Evolutionary conservation across 176 grass and related monocot species (phyloP), one percentile per base, ranked within the genome.

Genomic region (Oryza glaberrima): DNA sequence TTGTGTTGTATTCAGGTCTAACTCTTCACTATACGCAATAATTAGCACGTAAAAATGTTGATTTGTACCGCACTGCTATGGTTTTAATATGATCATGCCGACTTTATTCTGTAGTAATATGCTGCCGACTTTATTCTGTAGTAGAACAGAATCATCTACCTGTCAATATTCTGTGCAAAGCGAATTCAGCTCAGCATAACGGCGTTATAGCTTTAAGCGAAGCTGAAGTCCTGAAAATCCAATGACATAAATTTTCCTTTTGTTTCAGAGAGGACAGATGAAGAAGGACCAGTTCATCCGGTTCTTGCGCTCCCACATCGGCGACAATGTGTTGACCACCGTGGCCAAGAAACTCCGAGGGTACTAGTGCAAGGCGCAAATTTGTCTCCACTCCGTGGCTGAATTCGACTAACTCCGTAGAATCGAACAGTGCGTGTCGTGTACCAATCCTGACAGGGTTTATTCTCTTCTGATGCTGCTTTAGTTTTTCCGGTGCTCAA

Each of bases 281-380:
- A 88, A 72, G 73, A 98, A 94, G 84, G 83, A 89, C 0, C 66
- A 87, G 6, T 98, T 98, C 87, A 90, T 95, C 48, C 83, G 77
- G 16, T 90, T 77, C 77, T 75, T 98, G 81, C 90, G 93, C 66
- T 36, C 36, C 3, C 65, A 75, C 56, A 65, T 84, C 60, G 96
- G 93, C 23, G 96, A 98, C 76, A 81, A 85, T 30, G 77, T 95
- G 11, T 70, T 98, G 47, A 81, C 66, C 47, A 84, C 88, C 54
- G 85, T 83, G 34, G 87, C 94, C 40, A 89, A 40, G 64, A 98
- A 92, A 70, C 83, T 94, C 11, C 73, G 88, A 70, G 87, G 91
- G 82, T 86, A 85, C 22, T 92, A 71, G 90, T 75, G 77, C 34
- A 87, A 46, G 60, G 65, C 28, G 26, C 77, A 20, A 80, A 32